Evolutionary conservation across 2,329 filamentous ascomycete species (phyloP).

Genomic region (Aciculosporium take): DNA sequence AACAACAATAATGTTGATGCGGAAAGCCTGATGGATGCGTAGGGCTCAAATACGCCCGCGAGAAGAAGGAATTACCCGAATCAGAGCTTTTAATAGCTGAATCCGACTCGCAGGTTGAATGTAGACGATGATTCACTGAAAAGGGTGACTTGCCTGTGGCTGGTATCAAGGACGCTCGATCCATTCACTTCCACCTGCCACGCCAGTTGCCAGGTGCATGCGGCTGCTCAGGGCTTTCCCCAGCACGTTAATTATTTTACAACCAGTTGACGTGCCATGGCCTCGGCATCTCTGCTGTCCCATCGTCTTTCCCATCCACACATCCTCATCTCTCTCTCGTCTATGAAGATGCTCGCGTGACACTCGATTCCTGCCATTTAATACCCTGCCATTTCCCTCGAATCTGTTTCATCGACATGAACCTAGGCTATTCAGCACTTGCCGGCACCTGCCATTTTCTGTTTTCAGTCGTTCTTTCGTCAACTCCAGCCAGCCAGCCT

Average conservation of each 20-base stretch:
- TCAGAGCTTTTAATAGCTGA: not conserved
- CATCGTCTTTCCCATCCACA: slow-evolving; percentile 5
- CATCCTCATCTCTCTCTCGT: not conserved
- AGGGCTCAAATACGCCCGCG: not conserved
- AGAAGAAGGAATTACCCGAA: not conserved
- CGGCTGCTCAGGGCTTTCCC: slow-evolving; percentile 5
- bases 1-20: not conserved
- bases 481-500: slow-evolving; percentile 1
- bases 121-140: not conserved
- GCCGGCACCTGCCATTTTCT: slow-evolving; percentile 13
- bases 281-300: slow-evolving; percentile 4
- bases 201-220: slow-evolving; percentile 3
- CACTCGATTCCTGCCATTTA: slow-evolving; percentile 12
- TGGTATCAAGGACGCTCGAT: not conserved
- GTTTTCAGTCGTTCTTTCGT: slow-evolving; percentile 6
- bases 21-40: too few species aligned
- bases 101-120: not conserved
- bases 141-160: not conserved
- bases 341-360: slow-evolving; percentile 6
- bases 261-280: not conserved
- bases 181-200: slow-evolving; percentile 4
- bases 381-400: slow-evolving; percentile 11
- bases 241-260: too few species aligned
- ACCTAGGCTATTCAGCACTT: slow-evolving; percentile 11
- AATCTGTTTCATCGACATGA: slow-evolving; percentile 6